Base-by-base conservation (phyloP, 352 stramenopile genomes). In the Phytophthora podocarpi region DNA sequence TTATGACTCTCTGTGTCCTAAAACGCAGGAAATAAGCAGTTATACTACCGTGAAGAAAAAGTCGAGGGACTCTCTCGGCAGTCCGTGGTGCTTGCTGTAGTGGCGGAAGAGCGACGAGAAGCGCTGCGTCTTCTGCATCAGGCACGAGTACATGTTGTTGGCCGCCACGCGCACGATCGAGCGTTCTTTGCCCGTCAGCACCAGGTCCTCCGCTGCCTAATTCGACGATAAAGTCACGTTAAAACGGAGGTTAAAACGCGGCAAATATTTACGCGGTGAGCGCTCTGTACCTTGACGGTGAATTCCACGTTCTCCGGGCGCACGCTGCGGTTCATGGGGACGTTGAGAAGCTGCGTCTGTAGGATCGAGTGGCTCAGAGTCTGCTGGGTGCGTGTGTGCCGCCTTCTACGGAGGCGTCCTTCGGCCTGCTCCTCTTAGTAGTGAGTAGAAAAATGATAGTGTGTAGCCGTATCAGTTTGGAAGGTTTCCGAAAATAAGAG, bases 111-210 rank as follows among this genome's bases (percentile, higher is more conserved):
- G 87, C 50, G 89, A 98, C 24, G 93, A 98, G 72, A 99, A 99
- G 16, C 95, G 90, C 80, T 99, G 97, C 16, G 96, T 98, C 75
- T 99, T 99, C 47, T 99, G 89, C 97, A 99, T 99, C 43, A 99
- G 78, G 64, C 97, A 99, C 67, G 86, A 93, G 71, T 93, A 93
- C 82, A 93, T 91, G 62, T 93, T 93, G 77, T 92, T 95, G 35
- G 84, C 84, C 0, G 86, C 68, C 40, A 93, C 86, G 46, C 86
- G 86, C 56, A 93, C 80, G 58, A 95, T 93, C 23, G 84, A 93
- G 24, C 85, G 82, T 59, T 93, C 84, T 39, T 84, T 90, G 53
- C 86, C 85, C 15, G 78, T 82, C 23, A 93, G 61, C 41, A 93
- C 76, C 27, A 95, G 71, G 47, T 93, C 82, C 36, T 93, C 84